These are phyloP conservation scores for Nakazawaea ernobii DNA, from an alignment of 805 yeast genomes.

Conservation along the genomic window DNA sequence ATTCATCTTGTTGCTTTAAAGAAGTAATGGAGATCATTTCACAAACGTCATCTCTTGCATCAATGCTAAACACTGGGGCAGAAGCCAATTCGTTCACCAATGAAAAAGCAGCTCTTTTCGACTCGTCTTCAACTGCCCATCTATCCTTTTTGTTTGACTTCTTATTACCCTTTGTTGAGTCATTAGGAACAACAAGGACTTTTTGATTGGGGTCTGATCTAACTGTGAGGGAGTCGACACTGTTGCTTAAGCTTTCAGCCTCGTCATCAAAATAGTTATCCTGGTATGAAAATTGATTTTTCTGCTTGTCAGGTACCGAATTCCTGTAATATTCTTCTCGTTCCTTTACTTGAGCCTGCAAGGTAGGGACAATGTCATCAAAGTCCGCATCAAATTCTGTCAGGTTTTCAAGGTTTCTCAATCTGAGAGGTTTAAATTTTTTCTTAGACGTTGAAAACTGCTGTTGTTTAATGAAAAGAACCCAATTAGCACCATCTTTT, in stretches of 20 bases:
- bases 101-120: constrained; percentile 53
- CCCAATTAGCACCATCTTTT: constrained; percentile 68
- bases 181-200: constrained; percentile 65
- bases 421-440: constrained; percentile 69
- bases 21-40: constrained; percentile 80
- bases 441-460: constrained; percentile 28
- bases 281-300: not conserved
- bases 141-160: constrained; percentile 71
- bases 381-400: constrained; percentile 70
- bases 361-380: constrained; percentile 52
- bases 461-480: constrained; percentile 73
- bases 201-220: constrained; percentile 39
- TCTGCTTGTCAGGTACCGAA: not conserved
- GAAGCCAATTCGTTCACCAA: constrained; percentile 49
- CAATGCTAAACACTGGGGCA: constrained; percentile 76
- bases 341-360: constrained; percentile 24
- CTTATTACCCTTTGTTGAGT: constrained; percentile 73
- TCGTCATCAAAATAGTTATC: constrained; percentile 15
- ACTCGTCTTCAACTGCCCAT: constrained; percentile 71
- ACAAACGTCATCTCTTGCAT: constrained; percentile 70
- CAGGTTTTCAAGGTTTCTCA: constrained; percentile 55
- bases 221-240: constrained; percentile 18
- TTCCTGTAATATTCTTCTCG: constrained; percentile 11
- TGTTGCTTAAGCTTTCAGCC: constrained; percentile 16
- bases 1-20: constrained; percentile 70